Evolutionary conservation across 1,284 basidiomycete species (phyloP).

Genomic region (Volvariella volvacea): DNA sequence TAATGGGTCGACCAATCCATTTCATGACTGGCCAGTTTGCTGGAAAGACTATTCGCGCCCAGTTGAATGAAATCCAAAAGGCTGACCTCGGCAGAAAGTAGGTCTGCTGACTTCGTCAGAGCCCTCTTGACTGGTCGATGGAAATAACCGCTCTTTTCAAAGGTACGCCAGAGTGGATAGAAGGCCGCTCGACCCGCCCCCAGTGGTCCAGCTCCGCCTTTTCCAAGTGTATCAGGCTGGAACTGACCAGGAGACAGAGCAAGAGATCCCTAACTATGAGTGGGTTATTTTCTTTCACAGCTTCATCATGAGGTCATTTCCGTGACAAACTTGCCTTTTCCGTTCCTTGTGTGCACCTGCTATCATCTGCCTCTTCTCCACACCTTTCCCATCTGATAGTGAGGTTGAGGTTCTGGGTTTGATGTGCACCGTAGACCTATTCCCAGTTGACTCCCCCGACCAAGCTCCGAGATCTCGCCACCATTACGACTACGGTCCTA

Average conservation of each 20-base stretch:
- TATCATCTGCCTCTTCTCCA: background rate
- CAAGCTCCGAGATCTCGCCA: slow-evolving; percentile 4
- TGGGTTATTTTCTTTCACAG: slow-evolving; percentile 17
- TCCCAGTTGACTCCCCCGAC: slow-evolving; percentile 32
- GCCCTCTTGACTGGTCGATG: background rate
- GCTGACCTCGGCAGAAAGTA: slow-evolving; percentile 63
- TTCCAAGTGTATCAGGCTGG: slow-evolving; percentile 37
- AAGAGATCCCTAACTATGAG: slow-evolving; percentile 31
- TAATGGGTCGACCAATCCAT: slow-evolving; percentile 38
- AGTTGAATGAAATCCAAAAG: slow-evolving; percentile 56
- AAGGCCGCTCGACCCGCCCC: slow-evolving; percentile 57
- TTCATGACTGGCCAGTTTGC: slow-evolving; percentile 54
- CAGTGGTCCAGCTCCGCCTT: slow-evolving; percentile 48
- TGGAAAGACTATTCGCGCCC: slow-evolving; percentile 50
- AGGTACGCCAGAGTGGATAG: slow-evolving; percentile 58
- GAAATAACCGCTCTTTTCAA: slow-evolving; percentile 1
- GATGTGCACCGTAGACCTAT: slow-evolving; percentile 61
- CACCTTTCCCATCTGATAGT: slow-evolving; percentile 17
- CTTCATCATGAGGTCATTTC: too few species aligned
- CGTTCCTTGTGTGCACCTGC: background rate
- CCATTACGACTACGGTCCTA: too few species aligned
- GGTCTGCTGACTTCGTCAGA: too few species aligned
- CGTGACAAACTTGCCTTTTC: slow-evolving; percentile 4
- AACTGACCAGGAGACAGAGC: slow-evolving; percentile 25
- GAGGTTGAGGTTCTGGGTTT: slow-evolving; percentile 43